phyloP scores from a whole-genome alignment of 2,329 filamentous ascomycete genomes.

The Macrophomina phaseolina region DNA sequence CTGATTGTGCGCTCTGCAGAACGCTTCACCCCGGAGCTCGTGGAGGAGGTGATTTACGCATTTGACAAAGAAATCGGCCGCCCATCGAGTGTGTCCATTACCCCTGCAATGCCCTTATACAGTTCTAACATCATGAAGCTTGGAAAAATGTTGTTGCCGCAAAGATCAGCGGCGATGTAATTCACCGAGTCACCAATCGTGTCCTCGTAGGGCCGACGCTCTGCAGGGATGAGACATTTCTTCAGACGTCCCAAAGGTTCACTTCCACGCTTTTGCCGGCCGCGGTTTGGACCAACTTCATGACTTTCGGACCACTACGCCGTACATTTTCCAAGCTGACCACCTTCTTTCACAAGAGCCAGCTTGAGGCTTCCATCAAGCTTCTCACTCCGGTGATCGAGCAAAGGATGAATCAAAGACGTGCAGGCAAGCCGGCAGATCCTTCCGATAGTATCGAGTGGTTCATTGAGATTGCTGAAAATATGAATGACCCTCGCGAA shows the following conservation, averaged over 20 bases:
- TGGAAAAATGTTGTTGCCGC: background rate
- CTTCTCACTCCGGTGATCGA: background rate
- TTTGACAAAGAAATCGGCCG: too few relatives aligned
- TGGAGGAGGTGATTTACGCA: too few relatives aligned
- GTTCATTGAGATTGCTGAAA: too few relatives aligned
- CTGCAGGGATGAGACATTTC: too few relatives aligned
- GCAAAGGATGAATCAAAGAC: background rate
- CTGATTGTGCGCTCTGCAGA: too few relatives aligned
- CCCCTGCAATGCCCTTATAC: too few relatives aligned
- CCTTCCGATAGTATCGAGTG: too few relatives aligned
- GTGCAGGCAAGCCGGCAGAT: too few relatives aligned
- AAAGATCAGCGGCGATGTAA: background rate
- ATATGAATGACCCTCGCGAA: background rate
- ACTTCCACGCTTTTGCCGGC: background rate
- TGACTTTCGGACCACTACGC: background rate
- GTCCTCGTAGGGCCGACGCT: background rate
- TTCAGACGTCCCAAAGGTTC: background rate
- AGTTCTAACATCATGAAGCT: background rate
- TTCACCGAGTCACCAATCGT: background rate
- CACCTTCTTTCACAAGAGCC: background rate
- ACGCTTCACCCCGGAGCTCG: too few relatives aligned
- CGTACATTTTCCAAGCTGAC: background rate
- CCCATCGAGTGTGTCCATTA: too few relatives aligned
- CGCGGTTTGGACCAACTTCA: background rate
- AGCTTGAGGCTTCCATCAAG: background rate